Conservation (phyloP, 73 alveolate species). For the Symbiodinium pilosum region DNA sequence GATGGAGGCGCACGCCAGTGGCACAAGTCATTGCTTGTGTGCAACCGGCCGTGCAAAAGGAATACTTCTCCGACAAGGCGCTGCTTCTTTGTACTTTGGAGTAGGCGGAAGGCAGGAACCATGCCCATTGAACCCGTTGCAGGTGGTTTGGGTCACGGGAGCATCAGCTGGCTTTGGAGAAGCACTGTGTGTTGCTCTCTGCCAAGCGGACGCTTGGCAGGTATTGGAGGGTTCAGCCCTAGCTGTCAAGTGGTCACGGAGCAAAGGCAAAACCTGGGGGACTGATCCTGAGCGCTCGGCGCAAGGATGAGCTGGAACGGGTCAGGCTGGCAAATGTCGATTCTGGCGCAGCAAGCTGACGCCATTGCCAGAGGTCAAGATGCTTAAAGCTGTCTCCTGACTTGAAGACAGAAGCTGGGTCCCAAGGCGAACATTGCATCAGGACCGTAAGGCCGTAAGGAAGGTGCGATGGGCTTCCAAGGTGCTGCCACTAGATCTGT, state of each 20-base stretch:
- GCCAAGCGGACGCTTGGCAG: background rate
- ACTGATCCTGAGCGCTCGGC: constrained; percentile 34
- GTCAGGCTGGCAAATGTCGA: background rate
- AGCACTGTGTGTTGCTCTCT: constrained; percentile 21
- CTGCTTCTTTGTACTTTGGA: too few relatives aligned
- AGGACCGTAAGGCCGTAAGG: background rate
- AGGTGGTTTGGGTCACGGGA: constrained; percentile 45
- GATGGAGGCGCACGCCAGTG: background rate
- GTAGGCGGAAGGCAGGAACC: too few relatives aligned
- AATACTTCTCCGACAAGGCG: constrained; percentile 10
- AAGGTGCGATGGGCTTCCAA: background rate
- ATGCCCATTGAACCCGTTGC: background rate
- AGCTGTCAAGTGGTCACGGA: background rate
- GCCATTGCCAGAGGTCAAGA: background rate
- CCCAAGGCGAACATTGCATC: background rate
- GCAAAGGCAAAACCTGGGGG: constrained; percentile 27
- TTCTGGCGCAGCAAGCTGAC: background rate
- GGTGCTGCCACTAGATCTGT: constrained; percentile 52
- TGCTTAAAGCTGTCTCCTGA: constrained; percentile 2
- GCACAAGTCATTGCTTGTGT: background rate
- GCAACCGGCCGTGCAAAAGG: background rate
- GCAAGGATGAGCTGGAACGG: constrained; percentile 22
- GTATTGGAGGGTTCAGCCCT: background rate
- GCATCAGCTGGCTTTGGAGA: constrained; percentile 41
- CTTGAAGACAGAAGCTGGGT: constrained; percentile 4